A percentile compares a stretch with the other conserved stretches of the same genome.
Evolutionary conservation across 1,284 basidiomycete genomes (phyloP).

Genomic region (Coniophora puteana): DNA sequence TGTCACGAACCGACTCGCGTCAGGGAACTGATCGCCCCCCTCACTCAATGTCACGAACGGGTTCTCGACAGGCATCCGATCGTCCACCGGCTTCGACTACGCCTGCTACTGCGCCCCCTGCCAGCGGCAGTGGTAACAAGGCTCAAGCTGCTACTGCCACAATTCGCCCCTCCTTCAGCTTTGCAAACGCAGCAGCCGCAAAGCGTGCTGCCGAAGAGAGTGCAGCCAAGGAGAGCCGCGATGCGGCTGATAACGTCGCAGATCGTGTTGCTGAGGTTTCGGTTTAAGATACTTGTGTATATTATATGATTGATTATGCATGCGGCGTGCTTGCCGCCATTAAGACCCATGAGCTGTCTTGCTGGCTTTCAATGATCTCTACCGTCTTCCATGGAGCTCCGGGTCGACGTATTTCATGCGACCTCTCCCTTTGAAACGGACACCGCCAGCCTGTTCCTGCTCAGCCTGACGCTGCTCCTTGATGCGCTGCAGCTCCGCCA

Average conservation of each 20-base stretch:
- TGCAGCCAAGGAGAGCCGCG: slow-evolving; percentile 20
- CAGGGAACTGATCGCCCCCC: slow-evolving; percentile 52
- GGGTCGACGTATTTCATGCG: slow-evolving; percentile 69
- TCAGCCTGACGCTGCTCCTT: slow-evolving; percentile 35
- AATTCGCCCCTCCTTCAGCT: slow-evolving; percentile 66
- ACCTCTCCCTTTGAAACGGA: slow-evolving; percentile 67
- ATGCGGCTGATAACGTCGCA: slow-evolving; percentile 16
- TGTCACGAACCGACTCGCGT: slow-evolving; percentile 73
- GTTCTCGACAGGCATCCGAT: neutral
- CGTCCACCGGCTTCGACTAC: slow-evolving; percentile 22
- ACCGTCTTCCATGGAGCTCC: slow-evolving; percentile 34
- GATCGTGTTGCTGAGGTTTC: slow-evolving; percentile 39
- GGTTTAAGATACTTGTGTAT: slow-evolving; percentile 21
- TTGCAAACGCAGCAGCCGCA: slow-evolving; percentile 57
- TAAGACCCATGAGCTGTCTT: neutral
- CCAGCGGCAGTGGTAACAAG: slow-evolving; percentile 23
- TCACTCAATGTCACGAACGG: slow-evolving; percentile 26
- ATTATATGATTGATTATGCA: slow-evolving; percentile 6
- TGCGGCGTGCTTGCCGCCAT: slow-evolving; percentile 3
- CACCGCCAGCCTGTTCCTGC: slow-evolving; percentile 39
- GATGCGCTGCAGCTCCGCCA: slow-evolving; percentile 46
- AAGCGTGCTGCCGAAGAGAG: slow-evolving; percentile 29
- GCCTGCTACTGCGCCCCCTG: slow-evolving; percentile 25
- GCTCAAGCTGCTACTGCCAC: slow-evolving; percentile 30
- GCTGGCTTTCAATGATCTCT: slow-evolving; percentile 5